Evolutionary conservation across 23 red algal species (phyloP), one percentile per base, ranked within the genome.

Genomic region (Rhodosorus marinus): DNA sequence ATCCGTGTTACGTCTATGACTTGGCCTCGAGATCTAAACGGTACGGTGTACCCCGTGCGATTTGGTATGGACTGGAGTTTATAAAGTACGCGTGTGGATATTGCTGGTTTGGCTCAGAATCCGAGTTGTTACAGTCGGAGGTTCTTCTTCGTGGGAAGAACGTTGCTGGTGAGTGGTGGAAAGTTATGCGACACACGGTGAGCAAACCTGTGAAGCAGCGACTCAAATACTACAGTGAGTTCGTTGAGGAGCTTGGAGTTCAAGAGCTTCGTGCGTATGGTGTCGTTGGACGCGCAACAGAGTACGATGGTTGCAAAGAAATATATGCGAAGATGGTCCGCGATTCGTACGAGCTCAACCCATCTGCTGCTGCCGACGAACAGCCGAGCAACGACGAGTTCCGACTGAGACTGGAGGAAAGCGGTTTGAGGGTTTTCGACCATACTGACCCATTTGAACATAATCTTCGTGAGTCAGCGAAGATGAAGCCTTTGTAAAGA

Each of bases 191-290:
- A 28, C 58, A 59, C 8, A 47, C 36, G 46, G 38, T 78, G 43
- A 47, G 50, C 19, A 78, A 78, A 52, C 46, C 66, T n/a, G 67
- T 62, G 25, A 78, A 78, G 50, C 31, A 78, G 45, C 48, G 46
- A 17, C 31, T 78, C 0, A 38, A 62, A 31, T 78, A 78, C 24
- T 78, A 56, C 21, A 6, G 56, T 58, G n/a, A 59, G 14, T 78
- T 51, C 46, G 72, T 62, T 22, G 23, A 17, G 41, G 46, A 52
- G 29, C 31, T 51, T 14, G 72, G 27, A 0, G 28, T 67, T 26
- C 54, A n/a, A 33, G 20, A 50, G 28, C 49, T 78, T 31, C 53
- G 34, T 35, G 29, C 67, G 29, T 35, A 52, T 33, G 72, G 31
- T 5, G 72, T 78, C n/a, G n/a, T n/a, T n/a, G n/a, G n/a, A n/a